Evolutionary conservation across 306 rosid genomes (phyloP).

Genomic region (Lathyrus tuberosus): DNA sequence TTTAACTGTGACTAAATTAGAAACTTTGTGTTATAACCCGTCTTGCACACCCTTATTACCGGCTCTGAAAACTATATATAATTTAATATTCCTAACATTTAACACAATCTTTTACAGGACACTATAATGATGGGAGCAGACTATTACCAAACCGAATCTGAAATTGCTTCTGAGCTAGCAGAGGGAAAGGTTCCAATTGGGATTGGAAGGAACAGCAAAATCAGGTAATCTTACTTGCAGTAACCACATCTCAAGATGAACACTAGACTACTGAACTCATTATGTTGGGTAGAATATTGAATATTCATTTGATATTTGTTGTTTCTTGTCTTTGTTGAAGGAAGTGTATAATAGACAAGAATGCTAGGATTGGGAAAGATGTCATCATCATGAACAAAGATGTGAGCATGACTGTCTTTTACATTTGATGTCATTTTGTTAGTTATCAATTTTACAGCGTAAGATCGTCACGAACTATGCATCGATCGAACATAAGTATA

Average conservation of each 20-base stretch:
- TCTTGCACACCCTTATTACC: no score
- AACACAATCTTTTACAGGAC: slow-evolving; percentile 51
- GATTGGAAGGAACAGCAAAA: slow-evolving; percentile 75
- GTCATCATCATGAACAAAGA: slow-evolving; percentile 77
- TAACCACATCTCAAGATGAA: slow-evolving; percentile 1
- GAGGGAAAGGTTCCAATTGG: slow-evolving; percentile 87
- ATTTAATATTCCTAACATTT: no score
- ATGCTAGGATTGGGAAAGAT: slow-evolving; percentile 79
- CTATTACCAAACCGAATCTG: slow-evolving; percentile 88
- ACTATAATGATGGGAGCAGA: slow-evolving; percentile 97
- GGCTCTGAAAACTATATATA: no score
- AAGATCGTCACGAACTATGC: background rate
- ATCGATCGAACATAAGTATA: slow-evolving; percentile 20
- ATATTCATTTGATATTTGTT: slow-evolving; percentile 33
- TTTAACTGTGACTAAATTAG: no score
- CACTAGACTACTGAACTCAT: background rate
- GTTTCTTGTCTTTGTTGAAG: slow-evolving; percentile 46
- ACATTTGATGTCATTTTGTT: slow-evolving; percentile 16
- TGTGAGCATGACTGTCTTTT: slow-evolving; percentile 52
- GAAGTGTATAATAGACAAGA: slow-evolving; percentile 92
- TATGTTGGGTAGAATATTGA: background rate
- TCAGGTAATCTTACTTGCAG: slow-evolving; percentile 53
- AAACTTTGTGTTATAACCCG: no score
- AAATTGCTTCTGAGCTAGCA: slow-evolving; percentile 78
- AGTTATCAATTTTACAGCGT: background rate